Conservation (phyloP, 805 yeast genomes). For the Candida vaughaniae region DNA sequence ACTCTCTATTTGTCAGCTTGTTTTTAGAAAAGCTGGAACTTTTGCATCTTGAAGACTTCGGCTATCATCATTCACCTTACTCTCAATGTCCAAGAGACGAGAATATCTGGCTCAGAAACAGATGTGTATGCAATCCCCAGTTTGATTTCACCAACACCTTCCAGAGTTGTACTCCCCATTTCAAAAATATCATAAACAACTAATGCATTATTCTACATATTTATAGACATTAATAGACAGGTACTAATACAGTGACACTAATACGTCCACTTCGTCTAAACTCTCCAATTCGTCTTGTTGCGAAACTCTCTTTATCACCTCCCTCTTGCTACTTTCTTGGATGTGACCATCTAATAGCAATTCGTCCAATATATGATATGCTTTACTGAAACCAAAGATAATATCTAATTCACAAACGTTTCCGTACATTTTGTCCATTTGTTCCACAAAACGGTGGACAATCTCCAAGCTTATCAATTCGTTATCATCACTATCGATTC, state of each 20-base stretch:
- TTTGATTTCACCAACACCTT: conserved; percentile 29
- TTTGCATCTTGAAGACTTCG: conserved; percentile 73
- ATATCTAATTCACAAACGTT: conserved; percentile 96
- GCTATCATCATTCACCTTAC: conserved; percentile 73
- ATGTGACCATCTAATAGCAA: conserved; percentile 83
- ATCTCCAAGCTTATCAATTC: conserved; percentile 83
- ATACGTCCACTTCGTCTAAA: conserved; percentile 58
- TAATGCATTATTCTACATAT: neutral
- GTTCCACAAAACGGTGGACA: conserved; percentile 91
- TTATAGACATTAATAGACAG: neutral
- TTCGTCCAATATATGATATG: conserved; percentile 90
- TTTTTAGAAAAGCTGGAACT: conserved; percentile 57
- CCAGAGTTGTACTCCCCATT: conserved; percentile 23
- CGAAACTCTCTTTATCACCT: conserved; percentile 70
- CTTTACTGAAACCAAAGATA: conserved; percentile 91
- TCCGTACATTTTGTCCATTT: conserved; percentile 93
- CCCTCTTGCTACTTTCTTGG: conserved; percentile 79
- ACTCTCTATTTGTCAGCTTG: conserved; percentile 69
- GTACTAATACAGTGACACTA: conserved; percentile 27
- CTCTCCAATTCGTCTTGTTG: conserved; percentile 87
- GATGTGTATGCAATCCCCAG: conserved; percentile 39
- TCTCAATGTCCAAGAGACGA: conserved; percentile 52
- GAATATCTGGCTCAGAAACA: conserved; percentile 20
- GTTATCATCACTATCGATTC: conserved; percentile 79
- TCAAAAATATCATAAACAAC: conserved; percentile 10